Evolutionary conservation across 2,329 filamentous ascomycete species (phyloP).

Genomic region (Colletotrichum incanum): DNA sequence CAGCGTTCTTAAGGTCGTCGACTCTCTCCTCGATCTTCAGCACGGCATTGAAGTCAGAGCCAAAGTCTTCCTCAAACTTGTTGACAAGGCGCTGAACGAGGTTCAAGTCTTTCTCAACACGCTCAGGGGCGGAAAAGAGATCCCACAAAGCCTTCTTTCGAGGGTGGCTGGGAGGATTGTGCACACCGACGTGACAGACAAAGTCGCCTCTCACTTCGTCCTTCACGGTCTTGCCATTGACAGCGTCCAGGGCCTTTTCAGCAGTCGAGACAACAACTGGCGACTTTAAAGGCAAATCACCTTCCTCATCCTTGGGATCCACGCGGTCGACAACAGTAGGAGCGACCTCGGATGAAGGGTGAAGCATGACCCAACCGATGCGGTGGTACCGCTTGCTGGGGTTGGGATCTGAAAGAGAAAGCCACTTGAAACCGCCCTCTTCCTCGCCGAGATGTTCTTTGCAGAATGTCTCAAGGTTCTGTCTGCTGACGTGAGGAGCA

Average conservation of each 20-base stretch:
- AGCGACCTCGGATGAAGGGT: slow-evolving; percentile 79
- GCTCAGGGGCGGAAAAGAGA: slow-evolving; percentile 93
- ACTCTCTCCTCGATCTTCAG: slow-evolving; percentile 89
- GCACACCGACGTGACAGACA: slow-evolving; percentile 96
- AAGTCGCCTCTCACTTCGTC: slow-evolving; percentile 96
- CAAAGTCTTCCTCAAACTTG: slow-evolving; percentile 89
- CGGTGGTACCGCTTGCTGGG: slow-evolving; percentile 97
- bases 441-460: slow-evolving; percentile 94
- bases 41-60: slow-evolving; percentile 82
- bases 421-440: slow-evolving; percentile 93
- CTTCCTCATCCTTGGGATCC: slow-evolving; percentile 81
- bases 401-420: slow-evolving; percentile 96
- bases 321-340: slow-evolving; percentile 74
- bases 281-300: slow-evolving; percentile 71
- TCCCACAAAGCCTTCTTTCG: slow-evolving; percentile 98
- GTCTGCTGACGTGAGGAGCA: slow-evolving; percentile 93
- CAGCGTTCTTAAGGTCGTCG: slow-evolving; percentile 82
- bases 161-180: slow-evolving; percentile 88
- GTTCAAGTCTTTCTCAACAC: slow-evolving; percentile 90
- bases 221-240: slow-evolving; percentile 97
- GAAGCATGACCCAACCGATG: slow-evolving; percentile 98
- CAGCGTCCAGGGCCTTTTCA: slow-evolving; percentile 90
- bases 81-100: slow-evolving; percentile 86
- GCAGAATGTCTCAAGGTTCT: slow-evolving; percentile 94
- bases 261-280: slow-evolving; percentile 72